A percentile compares a stretch with the other conserved stretches of the same genome.
Conservation (phyloP, 2,329 filamentous ascomycete genomes). For the Magnaporthales sp. region DNA sequence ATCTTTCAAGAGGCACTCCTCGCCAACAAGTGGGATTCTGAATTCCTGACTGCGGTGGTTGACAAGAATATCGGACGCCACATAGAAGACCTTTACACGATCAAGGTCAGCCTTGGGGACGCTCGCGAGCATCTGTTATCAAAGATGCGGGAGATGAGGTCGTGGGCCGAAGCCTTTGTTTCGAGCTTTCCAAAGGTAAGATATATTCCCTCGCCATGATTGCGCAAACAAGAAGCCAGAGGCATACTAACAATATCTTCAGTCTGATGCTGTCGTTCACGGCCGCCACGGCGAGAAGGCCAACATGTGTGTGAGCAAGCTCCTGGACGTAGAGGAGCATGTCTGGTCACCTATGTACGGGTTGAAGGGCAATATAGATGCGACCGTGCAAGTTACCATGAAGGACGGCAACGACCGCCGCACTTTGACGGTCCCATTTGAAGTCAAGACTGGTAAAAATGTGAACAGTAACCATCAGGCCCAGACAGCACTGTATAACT, state of each 20-base stretch:
- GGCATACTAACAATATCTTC: constrained; percentile 1
- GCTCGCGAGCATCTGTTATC: constrained; percentile 73
- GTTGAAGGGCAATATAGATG: constrained; percentile 95
- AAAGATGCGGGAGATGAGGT: constrained; percentile 72
- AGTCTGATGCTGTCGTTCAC: constrained; percentile 64
- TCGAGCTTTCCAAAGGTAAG: constrained; percentile 50
- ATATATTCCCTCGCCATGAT: constrained; percentile 26
- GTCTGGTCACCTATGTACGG: constrained; percentile 98
- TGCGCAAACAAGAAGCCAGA: constrained; percentile 1
- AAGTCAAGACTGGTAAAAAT: constrained; percentile 89
- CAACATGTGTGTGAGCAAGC: constrained; percentile 80
- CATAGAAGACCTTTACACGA: constrained; percentile 82
- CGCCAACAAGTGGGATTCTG: constrained; percentile 69
- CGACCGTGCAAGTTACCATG: constrained; percentile 84
- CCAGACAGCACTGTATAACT: constrained; percentile 89
- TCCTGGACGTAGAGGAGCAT: constrained; percentile 95
- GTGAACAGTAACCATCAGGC: constrained; percentile 77
- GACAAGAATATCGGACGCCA: constrained; percentile 64
- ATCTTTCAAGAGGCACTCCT: constrained; percentile 88
- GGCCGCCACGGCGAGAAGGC: constrained; percentile 70
- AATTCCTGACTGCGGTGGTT: constrained; percentile 59
- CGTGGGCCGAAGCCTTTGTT: constrained; percentile 80
- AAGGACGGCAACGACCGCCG: constrained; percentile 47
- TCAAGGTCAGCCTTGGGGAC: constrained; percentile 63
- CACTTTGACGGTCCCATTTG: constrained; percentile 80